Conservation (phyloP, 106 monocot genomes). For the Dendrobium catenatum region DNA sequence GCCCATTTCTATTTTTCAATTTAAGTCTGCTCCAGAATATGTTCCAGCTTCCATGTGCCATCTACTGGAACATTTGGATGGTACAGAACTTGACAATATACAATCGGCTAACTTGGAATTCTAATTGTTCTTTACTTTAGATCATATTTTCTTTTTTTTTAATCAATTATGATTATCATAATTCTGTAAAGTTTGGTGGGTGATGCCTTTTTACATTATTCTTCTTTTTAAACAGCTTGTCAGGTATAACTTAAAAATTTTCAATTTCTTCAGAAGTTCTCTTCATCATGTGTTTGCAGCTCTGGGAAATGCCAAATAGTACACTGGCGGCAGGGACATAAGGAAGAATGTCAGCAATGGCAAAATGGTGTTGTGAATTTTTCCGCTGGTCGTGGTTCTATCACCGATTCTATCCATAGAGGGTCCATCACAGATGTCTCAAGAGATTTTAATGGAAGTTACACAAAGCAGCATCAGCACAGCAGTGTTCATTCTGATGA, state of each 20-base stretch:
- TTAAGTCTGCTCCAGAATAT: not conserved
- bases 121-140: not conserved
- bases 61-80: too few species aligned
- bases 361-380: constrained; percentile 17
- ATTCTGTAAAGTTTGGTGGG: too few species aligned
- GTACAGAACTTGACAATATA: not conserved
- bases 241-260: not conserved
- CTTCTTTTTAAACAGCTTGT: too few species aligned
- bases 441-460: constrained; percentile 18
- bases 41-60: not conserved
- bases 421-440: constrained; percentile 15
- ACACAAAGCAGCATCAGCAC: constrained; percentile 12
- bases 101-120: not conserved
- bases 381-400: constrained; percentile 12
- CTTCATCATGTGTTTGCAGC: constrained; percentile 34
- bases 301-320: constrained; percentile 98
- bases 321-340: constrained; percentile 96
- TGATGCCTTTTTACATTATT: too few species aligned
- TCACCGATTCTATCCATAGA: constrained; percentile 13
- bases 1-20: not conserved
- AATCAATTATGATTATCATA: not conserved
- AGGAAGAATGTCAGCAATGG: constrained; percentile 67
- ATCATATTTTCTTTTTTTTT: not conserved
- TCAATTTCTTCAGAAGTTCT: constrained; percentile 16
- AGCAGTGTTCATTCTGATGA: constrained; percentile 19